These are phyloP conservation scores for Ophiorrhiza pumila DNA, from an alignment of 257 asterid species.

Conservation along the genomic window DNA sequence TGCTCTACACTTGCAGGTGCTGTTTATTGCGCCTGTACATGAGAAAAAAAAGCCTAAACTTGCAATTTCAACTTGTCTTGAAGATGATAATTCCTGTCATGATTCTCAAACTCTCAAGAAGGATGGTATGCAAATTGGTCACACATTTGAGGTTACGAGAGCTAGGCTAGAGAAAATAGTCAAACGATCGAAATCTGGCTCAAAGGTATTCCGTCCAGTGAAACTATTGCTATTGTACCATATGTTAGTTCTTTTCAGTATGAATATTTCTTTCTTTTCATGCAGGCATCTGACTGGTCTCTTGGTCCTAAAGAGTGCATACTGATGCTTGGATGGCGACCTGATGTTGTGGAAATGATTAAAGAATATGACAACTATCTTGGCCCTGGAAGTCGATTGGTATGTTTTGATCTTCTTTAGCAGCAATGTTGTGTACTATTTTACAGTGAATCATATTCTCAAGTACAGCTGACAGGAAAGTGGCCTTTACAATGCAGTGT, in stretches of 20 bases:
- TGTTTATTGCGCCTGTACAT: conserved; percentile 74
- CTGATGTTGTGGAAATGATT: conserved; percentile 79
- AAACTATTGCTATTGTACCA: conserved; percentile 15
- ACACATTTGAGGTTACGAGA: conserved; percentile 45
- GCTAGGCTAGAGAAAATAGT: conserved; percentile 64
- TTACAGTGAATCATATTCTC: neutral
- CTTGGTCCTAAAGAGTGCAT: conserved; percentile 81
- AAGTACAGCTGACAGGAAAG: neutral
- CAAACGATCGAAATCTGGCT: conserved; percentile 68
- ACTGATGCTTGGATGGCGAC: conserved; percentile 92
- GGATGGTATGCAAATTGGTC: conserved; percentile 31
- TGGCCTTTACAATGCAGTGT: neutral
- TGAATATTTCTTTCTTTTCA: conserved; percentile 20
- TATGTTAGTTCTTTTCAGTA: conserved; percentile 8
- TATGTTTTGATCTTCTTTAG: conserved; percentile 27
- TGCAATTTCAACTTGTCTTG: conserved; percentile 36
- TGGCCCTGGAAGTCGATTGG: conserved; percentile 92
- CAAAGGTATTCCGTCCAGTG: conserved; percentile 53
- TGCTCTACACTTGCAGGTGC: conserved; percentile 45
- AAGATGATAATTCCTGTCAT: conserved; percentile 30
- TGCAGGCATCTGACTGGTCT: conserved; percentile 69
- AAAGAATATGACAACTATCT: conserved; percentile 90
- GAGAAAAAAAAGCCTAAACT: conserved; percentile 64
- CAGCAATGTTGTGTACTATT: neutral
- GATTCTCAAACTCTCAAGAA: conserved; percentile 39